A percentile compares a stretch with the other conserved stretches of the same genome.
These are phyloP conservation scores for Ceratocystis colombiana DNA, from an alignment of 2,329 filamentous ascomycete genomes.

Conservation along the genomic window DNA sequence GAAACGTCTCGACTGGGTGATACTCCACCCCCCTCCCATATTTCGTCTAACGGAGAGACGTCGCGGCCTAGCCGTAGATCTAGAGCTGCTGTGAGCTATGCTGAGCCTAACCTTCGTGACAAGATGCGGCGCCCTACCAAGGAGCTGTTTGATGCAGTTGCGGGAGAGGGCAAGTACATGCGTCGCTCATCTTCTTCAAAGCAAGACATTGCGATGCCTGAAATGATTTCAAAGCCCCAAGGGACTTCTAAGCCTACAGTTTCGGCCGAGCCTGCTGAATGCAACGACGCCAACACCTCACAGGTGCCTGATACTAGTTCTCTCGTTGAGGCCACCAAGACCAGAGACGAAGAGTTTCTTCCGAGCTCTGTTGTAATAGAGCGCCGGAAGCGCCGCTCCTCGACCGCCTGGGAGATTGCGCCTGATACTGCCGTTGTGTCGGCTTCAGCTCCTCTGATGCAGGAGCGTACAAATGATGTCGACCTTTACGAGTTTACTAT, in stretches of 20 bases:
- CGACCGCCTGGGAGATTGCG: constrained; percentile 25
- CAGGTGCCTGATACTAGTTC: not conserved
- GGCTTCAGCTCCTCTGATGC: not conserved
- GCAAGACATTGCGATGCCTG: constrained; percentile 22
- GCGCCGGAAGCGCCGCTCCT: constrained; percentile 36
- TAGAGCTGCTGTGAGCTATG: constrained; percentile 63
- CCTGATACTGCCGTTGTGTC: not conserved
- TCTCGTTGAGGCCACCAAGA: constrained; percentile 5
- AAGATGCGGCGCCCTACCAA: constrained; percentile 78
- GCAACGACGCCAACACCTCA: not conserved
- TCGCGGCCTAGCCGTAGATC: constrained; percentile 57
- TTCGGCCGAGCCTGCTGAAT: not conserved
- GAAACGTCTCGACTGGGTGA: constrained; percentile 37
- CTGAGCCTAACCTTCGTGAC: constrained; percentile 67
- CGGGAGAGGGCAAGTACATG: constrained; percentile 49
- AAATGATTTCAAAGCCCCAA: constrained; percentile 21
- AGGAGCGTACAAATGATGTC: constrained; percentile 24
- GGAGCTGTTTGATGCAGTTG: constrained; percentile 63
- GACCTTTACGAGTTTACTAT: constrained; percentile 49
- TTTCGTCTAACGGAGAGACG: constrained; percentile 46
- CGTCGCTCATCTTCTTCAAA: constrained; percentile 31
- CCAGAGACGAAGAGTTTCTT: constrained; percentile 26
- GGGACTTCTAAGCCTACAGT: not conserved
- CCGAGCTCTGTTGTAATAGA: constrained; percentile 34
- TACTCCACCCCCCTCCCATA: constrained; percentile 51